These are phyloP conservation scores for Fragilaria crotonensis DNA, from an alignment of 108 stramenopile genomes.

Conservation along the genomic window DNA sequence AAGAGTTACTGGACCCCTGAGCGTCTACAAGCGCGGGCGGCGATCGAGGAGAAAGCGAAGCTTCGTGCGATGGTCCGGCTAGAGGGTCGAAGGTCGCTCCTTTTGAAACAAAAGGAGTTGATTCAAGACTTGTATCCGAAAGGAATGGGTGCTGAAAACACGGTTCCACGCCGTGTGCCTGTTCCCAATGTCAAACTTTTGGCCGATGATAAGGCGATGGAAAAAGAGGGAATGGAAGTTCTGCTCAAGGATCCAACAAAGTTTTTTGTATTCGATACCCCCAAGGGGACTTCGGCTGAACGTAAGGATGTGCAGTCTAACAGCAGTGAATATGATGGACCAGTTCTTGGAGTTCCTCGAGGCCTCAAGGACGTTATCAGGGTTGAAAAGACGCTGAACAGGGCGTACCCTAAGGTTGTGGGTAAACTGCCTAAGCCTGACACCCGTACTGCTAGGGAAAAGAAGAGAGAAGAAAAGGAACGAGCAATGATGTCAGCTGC, in stretches of 20 bases:
- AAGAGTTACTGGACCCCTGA: slow-evolving; percentile 63
- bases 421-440: slow-evolving; percentile 64
- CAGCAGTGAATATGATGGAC: slow-evolving; percentile 24
- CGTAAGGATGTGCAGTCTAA: slow-evolving; percentile 8
- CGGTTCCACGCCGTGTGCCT: slow-evolving; percentile 43
- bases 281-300: slow-evolving; percentile 5
- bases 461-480: slow-evolving; percentile 77
- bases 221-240: slow-evolving; percentile 63
- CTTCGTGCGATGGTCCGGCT: slow-evolving; percentile 61
- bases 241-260: slow-evolving; percentile 64
- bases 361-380: slow-evolving; percentile 57
- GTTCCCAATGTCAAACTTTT: slow-evolving; percentile 62
- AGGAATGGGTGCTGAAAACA: slow-evolving; percentile 14
- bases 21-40: slow-evolving; percentile 33
- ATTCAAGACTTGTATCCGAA: slow-evolving; percentile 48
- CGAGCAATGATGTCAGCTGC: slow-evolving; percentile 67
- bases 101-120: slow-evolving; percentile 60
- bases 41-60: slow-evolving; percentile 59
- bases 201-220: slow-evolving; percentile 64
- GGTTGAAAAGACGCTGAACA: slow-evolving; percentile 26
- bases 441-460: slow-evolving; percentile 68
- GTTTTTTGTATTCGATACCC: slow-evolving; percentile 64
- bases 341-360: slow-evolving; percentile 62
- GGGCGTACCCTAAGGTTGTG: slow-evolving; percentile 52
- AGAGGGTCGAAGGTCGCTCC: slow-evolving; percentile 52